Base-by-base conservation (phyloP, 163 green algal genomes). In the Picocystis sp. region DNA sequence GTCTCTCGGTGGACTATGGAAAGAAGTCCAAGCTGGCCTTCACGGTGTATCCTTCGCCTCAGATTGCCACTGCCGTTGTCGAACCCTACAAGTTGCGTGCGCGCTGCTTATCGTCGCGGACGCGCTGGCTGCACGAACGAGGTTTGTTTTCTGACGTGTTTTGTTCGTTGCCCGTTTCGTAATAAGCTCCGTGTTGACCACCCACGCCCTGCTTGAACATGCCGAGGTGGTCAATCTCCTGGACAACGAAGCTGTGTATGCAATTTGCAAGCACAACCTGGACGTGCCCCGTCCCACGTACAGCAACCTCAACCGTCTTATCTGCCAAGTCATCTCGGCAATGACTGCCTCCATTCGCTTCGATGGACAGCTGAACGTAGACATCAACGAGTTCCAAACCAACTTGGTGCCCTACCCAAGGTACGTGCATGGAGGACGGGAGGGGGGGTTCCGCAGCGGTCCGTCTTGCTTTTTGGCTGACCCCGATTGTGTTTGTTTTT, bases 321-420 rank as follows among this genome's bases (percentile, higher is more conserved):
- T 54, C 47, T 54, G 47, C 47, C 47, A 54, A 14, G 47, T 54
- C 13, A 54, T 54, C 47, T 54, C 47, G 9, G 34, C 47, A 11
- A 54, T 54, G 47, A 54, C 47, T 33, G 47, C 47, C 3, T 34
- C n/a, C 47, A 35, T 54, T 13, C 35, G 47, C 12, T 54, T 54
- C 13, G 34, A 33, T 14, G 47, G 47, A 19, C 47, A 54, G 19
- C 47, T 54, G n/a, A 54, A 54, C 47, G 47, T 54, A 10, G 47
- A 54, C 47, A 54, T 54, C 25, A 54, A 54, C 47, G 47, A 54
- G 47, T 54, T 54, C 47, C n/a, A 54, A 35, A 54, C 47, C 10
- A 54, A 54, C 47, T 23, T 54, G n/a, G 47, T 54, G 17, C 47
- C 47, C 3, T 54, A 34, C 47, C 47, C 47, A 54, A 38, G 29